These are phyloP conservation scores for Posidonia oceanica DNA, from an alignment of 116 monocot genomes.

Conservation along the genomic window DNA sequence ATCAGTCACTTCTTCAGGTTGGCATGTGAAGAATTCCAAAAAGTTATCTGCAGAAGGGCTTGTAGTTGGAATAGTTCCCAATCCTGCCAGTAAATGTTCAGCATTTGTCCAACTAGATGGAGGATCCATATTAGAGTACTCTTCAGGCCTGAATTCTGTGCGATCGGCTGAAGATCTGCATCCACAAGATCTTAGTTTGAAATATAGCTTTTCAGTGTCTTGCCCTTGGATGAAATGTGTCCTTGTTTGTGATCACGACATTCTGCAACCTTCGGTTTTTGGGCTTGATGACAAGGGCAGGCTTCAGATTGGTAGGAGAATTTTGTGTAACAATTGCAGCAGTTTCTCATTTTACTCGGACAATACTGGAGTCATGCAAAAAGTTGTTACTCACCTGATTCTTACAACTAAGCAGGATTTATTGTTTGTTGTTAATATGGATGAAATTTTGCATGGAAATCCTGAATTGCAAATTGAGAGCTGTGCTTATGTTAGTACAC, in stretches of 20 bases:
- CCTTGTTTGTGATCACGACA: slow-evolving; percentile 39
- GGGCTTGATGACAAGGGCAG: slow-evolving; percentile 79
- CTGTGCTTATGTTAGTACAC: slow-evolving; percentile 8
- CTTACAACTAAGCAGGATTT: slow-evolving; percentile 82
- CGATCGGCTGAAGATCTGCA: slow-evolving; percentile 3
- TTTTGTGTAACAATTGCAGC: slow-evolving; percentile 56
- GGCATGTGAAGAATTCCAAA: slow-evolving; percentile 44
- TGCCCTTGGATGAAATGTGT: slow-evolving; percentile 86
- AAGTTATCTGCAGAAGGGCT: slow-evolving; percentile 25
- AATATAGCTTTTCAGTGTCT: slow-evolving; percentile 47
- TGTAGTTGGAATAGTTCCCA: slow-evolving; percentile 46
- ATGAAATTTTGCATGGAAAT: slow-evolving; percentile 55
- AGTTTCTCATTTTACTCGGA: slow-evolving; percentile 78
- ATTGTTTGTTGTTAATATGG: slow-evolving; percentile 51
- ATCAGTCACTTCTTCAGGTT: slow-evolving; percentile 55
- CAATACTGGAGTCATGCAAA: slow-evolving; percentile 15
- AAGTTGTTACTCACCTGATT: slow-evolving; percentile 61
- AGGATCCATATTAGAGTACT: slow-evolving; percentile 64
- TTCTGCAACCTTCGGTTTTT: slow-evolving; percentile 37
- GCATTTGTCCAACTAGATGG: slow-evolving; percentile 76
- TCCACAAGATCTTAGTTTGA: slow-evolving; percentile 18
- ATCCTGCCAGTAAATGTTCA: slow-evolving; percentile 57
- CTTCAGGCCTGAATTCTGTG: slow-evolving; percentile 17
- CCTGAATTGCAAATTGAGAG: slow-evolving; percentile 32
- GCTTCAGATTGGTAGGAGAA: slow-evolving; percentile 48